Conservation (phyloP, 1,284 basidiomycete genomes). For the Leccinum pallidistipes region DNA sequence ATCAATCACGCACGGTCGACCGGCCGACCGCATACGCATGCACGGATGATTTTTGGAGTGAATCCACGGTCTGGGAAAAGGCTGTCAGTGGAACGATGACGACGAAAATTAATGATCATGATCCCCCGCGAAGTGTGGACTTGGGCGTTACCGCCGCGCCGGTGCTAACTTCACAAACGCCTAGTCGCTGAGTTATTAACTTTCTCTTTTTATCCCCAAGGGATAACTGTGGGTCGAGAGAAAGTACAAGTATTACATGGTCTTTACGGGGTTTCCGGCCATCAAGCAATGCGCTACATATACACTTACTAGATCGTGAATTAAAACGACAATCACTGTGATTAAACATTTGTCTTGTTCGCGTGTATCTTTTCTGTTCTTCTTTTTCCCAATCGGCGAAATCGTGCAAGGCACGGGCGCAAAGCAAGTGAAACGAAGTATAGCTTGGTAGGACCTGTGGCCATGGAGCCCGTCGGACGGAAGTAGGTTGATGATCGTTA, state of each 20-base stretch:
- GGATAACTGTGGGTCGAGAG: neutral
- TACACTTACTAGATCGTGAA: neutral
- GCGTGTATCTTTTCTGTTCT: neutral
- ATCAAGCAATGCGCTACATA: neutral
- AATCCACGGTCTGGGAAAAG: neutral
- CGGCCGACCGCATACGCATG: neutral
- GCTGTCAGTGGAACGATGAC: neutral
- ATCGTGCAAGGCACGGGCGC: neutral
- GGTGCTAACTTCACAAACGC: neutral
- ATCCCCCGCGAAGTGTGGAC: neutral
- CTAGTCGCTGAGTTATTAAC: neutral
- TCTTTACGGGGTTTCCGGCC: neutral
- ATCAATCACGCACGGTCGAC: neutral
- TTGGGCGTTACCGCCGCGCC: neutral
- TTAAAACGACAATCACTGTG: neutral
- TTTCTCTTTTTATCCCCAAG: neutral
- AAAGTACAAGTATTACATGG: neutral
- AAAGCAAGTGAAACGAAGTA: neutral
- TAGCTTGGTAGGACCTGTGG: neutral
- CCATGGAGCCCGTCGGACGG: neutral
- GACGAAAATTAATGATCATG: neutral
- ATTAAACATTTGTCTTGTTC: neutral
- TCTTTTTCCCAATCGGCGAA: neutral
- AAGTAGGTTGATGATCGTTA: conserved; percentile 13
- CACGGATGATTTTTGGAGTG: neutral